These are phyloP conservation scores for Leptomonas pyrrhocoris DNA, from an alignment of 208 protist species.

Conservation along the genomic window DNA sequence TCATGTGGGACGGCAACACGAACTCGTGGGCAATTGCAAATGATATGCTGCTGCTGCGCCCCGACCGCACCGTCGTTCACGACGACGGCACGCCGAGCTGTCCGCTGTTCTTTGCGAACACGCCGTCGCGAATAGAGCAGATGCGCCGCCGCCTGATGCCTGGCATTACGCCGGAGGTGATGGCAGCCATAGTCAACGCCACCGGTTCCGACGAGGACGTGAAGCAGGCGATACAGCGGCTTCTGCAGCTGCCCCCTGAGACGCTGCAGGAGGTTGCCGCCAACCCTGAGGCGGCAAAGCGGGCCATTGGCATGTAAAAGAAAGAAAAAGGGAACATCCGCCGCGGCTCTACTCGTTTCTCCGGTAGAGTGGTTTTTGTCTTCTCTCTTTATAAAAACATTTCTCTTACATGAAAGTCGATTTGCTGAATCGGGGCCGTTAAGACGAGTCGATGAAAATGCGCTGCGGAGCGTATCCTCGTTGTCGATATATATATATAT, in stretches of 20 bases:
- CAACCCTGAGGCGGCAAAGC: slow-evolving; percentile 39
- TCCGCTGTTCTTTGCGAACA: slow-evolving; percentile 79
- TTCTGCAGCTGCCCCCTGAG: slow-evolving; percentile 48
- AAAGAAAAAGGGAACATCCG: neutral
- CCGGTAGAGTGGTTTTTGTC: neutral
- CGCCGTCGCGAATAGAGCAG: slow-evolving; percentile 51
- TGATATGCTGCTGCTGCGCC: slow-evolving; percentile 83
- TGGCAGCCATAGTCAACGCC: slow-evolving; percentile 52
- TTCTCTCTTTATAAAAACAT: too few relatives aligned
- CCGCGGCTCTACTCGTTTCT: neutral
- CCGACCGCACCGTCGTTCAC: slow-evolving; percentile 64
- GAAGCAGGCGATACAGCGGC: slow-evolving; percentile 37
- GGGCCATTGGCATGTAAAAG: slow-evolving; percentile 21
- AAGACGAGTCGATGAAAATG: too few relatives aligned
- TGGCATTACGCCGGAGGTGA: slow-evolving; percentile 50
- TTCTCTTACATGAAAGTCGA: too few relatives aligned
- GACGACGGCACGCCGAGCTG: slow-evolving; percentile 51
- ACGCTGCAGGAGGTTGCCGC: slow-evolving; percentile 41
- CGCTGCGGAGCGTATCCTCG: too few relatives aligned
- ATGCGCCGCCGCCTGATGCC: slow-evolving; percentile 65
- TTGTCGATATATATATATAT: too few relatives aligned
- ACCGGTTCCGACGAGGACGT: slow-evolving; percentile 48
- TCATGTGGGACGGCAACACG: slow-evolving; percentile 38
- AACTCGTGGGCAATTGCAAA: slow-evolving; percentile 67
- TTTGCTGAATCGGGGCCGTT: too few relatives aligned